Evolutionary conservation across 1,284 basidiomycete genomes (phyloP).

Genomic region (Cutaneotrichosporon arboriforme): DNA sequence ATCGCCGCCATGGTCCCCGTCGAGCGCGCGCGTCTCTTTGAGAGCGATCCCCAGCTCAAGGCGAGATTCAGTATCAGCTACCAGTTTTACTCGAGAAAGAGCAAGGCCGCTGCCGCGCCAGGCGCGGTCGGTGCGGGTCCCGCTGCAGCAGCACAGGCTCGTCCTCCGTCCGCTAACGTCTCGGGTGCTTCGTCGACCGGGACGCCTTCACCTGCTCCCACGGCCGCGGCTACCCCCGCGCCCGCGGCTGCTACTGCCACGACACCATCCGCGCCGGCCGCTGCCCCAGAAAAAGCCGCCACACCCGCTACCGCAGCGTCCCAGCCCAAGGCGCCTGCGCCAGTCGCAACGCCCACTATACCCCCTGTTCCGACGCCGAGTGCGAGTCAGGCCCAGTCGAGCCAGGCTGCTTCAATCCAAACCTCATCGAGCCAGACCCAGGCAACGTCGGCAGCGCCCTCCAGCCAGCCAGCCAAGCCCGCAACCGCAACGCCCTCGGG

Average conservation of each 20-base stretch:
- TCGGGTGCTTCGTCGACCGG: neutral
- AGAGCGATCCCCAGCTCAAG: conserved; percentile 1
- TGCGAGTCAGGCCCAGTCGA: too few relatives aligned
- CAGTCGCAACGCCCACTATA: neutral
- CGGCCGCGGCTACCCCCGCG: neutral
- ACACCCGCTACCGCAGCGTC: neutral
- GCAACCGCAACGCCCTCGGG: neutral
- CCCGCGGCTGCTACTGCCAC: neutral
- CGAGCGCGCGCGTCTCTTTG: conserved; percentile 3
- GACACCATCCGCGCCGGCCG: neutral
- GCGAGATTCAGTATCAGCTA: neutral
- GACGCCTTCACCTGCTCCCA: neutral
- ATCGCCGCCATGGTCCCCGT: conserved; percentile 5
- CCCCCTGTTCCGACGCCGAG: neutral
- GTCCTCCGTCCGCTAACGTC: neutral
- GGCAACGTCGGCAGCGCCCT: neutral
- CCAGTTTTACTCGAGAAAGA: conserved; percentile 12
- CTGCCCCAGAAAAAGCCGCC: neutral
- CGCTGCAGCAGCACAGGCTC: neutral
- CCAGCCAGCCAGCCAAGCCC: neutral
- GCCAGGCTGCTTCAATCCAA: neutral
- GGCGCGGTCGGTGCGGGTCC: neutral
- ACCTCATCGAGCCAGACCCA: neutral
- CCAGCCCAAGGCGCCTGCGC: neutral
- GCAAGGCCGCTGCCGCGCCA: neutral